Conservation (phyloP, 2,329 filamentous ascomycete genomes). For the Aureobasidium subglaciale region DNA sequence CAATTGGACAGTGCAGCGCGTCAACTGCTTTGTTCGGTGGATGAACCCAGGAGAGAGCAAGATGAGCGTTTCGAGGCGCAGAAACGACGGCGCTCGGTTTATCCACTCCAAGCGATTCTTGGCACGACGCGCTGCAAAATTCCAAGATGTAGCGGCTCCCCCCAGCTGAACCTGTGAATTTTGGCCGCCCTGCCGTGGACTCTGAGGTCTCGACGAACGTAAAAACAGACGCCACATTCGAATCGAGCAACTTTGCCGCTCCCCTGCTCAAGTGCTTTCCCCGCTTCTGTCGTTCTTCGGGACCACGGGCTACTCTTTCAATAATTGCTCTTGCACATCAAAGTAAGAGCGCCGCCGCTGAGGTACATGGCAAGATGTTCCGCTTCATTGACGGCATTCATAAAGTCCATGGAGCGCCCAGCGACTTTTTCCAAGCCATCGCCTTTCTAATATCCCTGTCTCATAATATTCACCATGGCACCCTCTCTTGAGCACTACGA, state of each 20-base stretch:
- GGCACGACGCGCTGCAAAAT: background rate
- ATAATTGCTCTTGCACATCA: background rate
- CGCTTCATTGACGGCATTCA: background rate
- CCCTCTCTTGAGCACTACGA: conserved; percentile 13
- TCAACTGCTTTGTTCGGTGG: background rate
- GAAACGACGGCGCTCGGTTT: background rate
- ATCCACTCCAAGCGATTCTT: background rate
- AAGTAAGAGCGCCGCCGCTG: background rate
- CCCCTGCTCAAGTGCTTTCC: too few relatives aligned
- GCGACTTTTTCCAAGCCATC: background rate
- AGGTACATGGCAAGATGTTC: background rate
- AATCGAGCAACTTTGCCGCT: background rate
- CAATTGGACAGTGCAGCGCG: background rate
- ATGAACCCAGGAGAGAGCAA: background rate
- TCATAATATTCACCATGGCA: background rate
- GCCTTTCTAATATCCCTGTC: too few relatives aligned
- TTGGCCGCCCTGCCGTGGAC: too few relatives aligned
- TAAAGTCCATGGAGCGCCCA: background rate
- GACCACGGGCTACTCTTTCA: background rate
- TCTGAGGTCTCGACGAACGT: background rate
- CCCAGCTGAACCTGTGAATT: too few relatives aligned
- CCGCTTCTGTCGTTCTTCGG: background rate
- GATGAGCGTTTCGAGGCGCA: background rate
- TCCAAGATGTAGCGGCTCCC: background rate
- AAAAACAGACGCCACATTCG: background rate